Evolutionary conservation across 225 moss, liverwort and hornwort species (phyloP).

Genomic region (Sphagnum tenellum): DNA sequence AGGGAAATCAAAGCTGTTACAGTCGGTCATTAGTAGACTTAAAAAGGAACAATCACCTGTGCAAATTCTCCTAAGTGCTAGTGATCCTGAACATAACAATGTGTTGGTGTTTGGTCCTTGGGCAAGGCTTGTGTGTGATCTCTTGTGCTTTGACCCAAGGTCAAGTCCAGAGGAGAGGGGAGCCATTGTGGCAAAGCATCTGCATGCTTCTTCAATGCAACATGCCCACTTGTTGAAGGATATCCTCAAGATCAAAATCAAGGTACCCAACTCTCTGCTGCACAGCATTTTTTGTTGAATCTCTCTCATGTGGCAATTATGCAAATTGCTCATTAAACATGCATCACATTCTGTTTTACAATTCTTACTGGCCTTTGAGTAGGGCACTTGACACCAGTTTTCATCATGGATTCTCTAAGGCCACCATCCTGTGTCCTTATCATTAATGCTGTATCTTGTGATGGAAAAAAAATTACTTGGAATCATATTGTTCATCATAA

Average conservation of each 20-base stretch:
- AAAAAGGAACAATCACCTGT: slow-evolving; percentile 5
- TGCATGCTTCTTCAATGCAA: slow-evolving; percentile 19
- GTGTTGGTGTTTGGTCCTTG: slow-evolving; percentile 37
- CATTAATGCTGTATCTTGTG: too few relatives aligned
- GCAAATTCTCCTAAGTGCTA: slow-evolving; percentile 18
- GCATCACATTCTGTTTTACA: too few relatives aligned
- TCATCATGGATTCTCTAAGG: too few relatives aligned
- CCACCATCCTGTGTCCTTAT: too few relatives aligned
- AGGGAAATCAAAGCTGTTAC: slow-evolving; percentile 38
- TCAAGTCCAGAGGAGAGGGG: slow-evolving; percentile 34
- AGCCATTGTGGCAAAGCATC: slow-evolving; percentile 21
- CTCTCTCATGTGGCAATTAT: too few relatives aligned
- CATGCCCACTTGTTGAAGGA: slow-evolving; percentile 39
- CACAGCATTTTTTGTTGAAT: too few relatives aligned
- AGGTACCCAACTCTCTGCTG: slow-evolving; percentile 13
- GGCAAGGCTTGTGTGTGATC: slow-evolving; percentile 32
- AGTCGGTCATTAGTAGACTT: slow-evolving; percentile 19
- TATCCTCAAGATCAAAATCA: slow-evolving; percentile 31
- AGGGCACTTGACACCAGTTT: too few relatives aligned
- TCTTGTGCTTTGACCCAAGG: slow-evolving; percentile 25
- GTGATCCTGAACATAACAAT: slow-evolving; percentile 19
- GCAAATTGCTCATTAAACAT: too few relatives aligned
- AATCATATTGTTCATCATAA: too few relatives aligned
- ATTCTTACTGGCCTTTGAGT: too few relatives aligned
- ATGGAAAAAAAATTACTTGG: too few relatives aligned